A percentile compares a stretch with the other conserved stretches of the same genome.
phyloP scores from a whole-genome alignment of 1,284 basidiomycete genomes.

The Fomitopsis betulina region DNA sequence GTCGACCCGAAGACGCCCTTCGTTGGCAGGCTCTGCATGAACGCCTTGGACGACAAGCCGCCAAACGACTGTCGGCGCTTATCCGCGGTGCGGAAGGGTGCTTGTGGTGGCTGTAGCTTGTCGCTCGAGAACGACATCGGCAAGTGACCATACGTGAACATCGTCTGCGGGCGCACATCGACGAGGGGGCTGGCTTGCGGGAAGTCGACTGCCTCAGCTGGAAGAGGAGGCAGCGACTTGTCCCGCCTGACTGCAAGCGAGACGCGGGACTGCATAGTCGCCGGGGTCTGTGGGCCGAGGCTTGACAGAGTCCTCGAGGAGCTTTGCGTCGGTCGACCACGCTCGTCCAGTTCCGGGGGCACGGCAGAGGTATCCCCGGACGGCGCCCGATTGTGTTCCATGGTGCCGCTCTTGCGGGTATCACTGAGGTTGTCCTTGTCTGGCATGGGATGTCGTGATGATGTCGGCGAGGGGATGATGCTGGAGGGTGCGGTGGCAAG shows the following conservation, averaged over 20 bases:
- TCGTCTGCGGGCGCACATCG: conserved; percentile 57
- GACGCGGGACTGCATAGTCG: conserved; percentile 27
- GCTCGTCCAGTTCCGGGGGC: conserved; percentile 18
- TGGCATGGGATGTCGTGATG: conserved; percentile 55
- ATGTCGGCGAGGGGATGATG: conserved; percentile 66
- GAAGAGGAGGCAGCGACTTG: conserved; percentile 74
- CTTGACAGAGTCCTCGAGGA: conserved; percentile 26
- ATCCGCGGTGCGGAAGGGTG: conserved; percentile 56
- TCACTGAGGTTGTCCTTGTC: conserved; percentile 43
- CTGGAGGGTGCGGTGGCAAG: conserved; percentile 71
- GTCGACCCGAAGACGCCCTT: conserved; percentile 17
- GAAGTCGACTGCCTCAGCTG: conserved; percentile 43
- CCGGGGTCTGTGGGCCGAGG: conserved; percentile 27
- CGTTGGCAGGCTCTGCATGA: conserved; percentile 41
- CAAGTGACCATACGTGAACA: conserved; percentile 57
- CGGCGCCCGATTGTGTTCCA: conserved; percentile 19
- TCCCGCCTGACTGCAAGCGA: conserved; percentile 47
- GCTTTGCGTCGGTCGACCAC: conserved; percentile 24
- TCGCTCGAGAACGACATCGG: conserved; percentile 36
- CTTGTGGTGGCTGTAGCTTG: conserved; percentile 54
- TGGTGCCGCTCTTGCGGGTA: conserved; percentile 34
- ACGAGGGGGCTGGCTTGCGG: conserved; percentile 29
- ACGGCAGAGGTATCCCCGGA: conserved; percentile 14
- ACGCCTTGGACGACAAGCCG: conserved; percentile 55
- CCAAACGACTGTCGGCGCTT: conserved; percentile 69